These are phyloP conservation scores for Rhizophagus sp. DNA, from an alignment of 192 early-diverging fungal genomes.

Conservation along the genomic window DNA sequence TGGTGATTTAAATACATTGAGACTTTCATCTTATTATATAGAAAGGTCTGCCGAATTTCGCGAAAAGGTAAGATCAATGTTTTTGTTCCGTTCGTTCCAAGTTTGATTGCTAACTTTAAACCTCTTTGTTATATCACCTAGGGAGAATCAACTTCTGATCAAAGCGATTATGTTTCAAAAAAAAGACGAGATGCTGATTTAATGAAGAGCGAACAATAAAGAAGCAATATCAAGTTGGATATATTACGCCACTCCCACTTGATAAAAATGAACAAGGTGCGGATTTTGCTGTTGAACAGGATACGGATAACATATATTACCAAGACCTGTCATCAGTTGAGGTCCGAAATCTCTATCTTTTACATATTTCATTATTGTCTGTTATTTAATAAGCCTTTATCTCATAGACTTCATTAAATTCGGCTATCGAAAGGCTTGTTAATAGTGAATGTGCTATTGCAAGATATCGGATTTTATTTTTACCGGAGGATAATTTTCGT, in stretches of 20 bases:
- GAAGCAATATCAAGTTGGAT: conserved; percentile 25
- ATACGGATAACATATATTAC: conserved; percentile 31
- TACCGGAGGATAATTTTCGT: conserved; percentile 23
- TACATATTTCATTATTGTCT: conserved; percentile 33
- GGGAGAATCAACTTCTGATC: conserved; percentile 16
- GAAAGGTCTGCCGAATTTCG: conserved; percentile 11
- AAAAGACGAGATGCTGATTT: conserved; percentile 20
- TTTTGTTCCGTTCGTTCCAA: conserved; percentile 24
- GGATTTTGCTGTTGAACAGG: conserved; percentile 25
- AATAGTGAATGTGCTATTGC: conserved; percentile 24
- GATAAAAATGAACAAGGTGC: conserved; percentile 30
- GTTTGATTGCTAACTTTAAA: conserved; percentile 25
- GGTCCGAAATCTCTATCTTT: conserved; percentile 28
- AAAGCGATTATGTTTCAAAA: conserved; percentile 7
- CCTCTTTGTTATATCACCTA: conserved; percentile 25
- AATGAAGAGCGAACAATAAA: conserved; percentile 28
- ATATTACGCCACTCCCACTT: conserved; percentile 23
- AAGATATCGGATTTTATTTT: conserved; percentile 29
- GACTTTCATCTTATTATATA: conserved; percentile 17
- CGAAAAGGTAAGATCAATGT: conserved; percentile 26
- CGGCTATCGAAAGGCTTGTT: conserved; percentile 29
- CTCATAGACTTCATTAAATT: conserved; percentile 31
- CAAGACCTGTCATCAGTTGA: conserved; percentile 32
- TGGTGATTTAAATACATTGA: conserved; percentile 26
- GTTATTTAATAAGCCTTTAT: conserved; percentile 30